Base-by-base conservation (phyloP, 2,329 filamentous ascomycete species). In the Cladosporium sp. region DNA sequence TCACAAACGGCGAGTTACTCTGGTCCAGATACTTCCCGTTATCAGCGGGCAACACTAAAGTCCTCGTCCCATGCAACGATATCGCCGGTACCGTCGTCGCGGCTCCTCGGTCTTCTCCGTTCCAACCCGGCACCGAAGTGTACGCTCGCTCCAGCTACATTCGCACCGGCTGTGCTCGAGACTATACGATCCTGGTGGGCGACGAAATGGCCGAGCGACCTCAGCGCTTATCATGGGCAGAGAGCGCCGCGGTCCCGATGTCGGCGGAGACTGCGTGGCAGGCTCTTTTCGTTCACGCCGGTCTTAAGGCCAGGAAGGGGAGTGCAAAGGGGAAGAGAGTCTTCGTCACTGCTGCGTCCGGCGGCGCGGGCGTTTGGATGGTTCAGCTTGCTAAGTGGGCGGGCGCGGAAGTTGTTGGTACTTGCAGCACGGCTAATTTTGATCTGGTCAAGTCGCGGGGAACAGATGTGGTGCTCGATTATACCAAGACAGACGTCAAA, bases 201-300 rank as follows among this genome's bases (percentile, higher is more conserved):
- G 52, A 55, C 1, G 52, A 55, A 21, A 55, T 55, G 28, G 52
- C 52, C 26, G 10, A n/a, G 18, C 24, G 28, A n/a, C 52, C 52
- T 18, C 24, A 30, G 5, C 8, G 28, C 18, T 55, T 55, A 18
- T 55, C 52, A 4, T 55, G 52, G 52, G 52, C 52, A 4, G 52
- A 55, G 18, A 32, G 26, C 10, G 52, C 52, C 4, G 52, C 28
- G 28, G 24, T 30, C 2, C 52, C 52, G 4, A 55, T 55, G 52
- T 30, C 26, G 26, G 52, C 52, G 14, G 52, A 55, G 28, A 55
- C 52, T 14, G 52, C 52, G 52, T 55, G 52, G 52, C 52, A 55
- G 28, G 52, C 52, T 34, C 28, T 55, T 30, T 55, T 55, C 52
- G 52, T 55, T 18, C 52, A 55, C 1, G 24, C 52, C 21, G 52